A percentile compares a stretch with the other conserved stretches of the same genome.
These are phyloP conservation scores for Cystoisospora suis DNA, from an alignment of 169 alveolate genomes.

Conservation along the genomic window DNA sequence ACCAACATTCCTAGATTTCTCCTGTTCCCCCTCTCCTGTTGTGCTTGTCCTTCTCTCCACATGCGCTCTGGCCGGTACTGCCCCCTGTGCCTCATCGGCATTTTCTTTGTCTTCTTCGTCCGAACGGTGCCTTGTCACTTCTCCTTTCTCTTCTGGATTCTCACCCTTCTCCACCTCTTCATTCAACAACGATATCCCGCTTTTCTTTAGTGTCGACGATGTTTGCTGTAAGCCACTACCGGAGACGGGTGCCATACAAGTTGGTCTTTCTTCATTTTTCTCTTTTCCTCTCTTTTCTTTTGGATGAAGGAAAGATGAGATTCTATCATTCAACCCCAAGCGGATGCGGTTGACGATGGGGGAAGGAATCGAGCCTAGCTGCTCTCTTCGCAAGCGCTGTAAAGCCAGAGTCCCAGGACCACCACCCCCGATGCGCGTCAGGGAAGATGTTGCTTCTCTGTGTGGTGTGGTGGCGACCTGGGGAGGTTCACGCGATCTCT, in stretches of 20 bases:
- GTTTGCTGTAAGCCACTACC: too few relatives aligned
- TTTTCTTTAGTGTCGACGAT: too few relatives aligned
- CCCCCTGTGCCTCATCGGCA: background rate
- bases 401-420: background rate
- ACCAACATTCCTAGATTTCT: too few relatives aligned
- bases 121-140: background rate
- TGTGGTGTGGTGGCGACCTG: too few relatives aligned
- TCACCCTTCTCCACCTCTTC: too few relatives aligned
- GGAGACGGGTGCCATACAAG: too few relatives aligned
- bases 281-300: background rate
- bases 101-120: background rate
- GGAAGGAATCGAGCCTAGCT: conserved; percentile 2
- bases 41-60: background rate
- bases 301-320: background rate
- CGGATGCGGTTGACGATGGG: conserved; percentile 36
- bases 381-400: background rate
- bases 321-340: background rate
- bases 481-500: too few relatives aligned
- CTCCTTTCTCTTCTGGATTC: background rate
- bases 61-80: background rate
- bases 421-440: too few relatives aligned
- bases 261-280: background rate
- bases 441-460: too few relatives aligned
- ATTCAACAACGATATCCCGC: too few relatives aligned
- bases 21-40: background rate